Base-by-base conservation (phyloP, 148 eudicot genomes). In the Fagopyrum homotropicum region DNA sequence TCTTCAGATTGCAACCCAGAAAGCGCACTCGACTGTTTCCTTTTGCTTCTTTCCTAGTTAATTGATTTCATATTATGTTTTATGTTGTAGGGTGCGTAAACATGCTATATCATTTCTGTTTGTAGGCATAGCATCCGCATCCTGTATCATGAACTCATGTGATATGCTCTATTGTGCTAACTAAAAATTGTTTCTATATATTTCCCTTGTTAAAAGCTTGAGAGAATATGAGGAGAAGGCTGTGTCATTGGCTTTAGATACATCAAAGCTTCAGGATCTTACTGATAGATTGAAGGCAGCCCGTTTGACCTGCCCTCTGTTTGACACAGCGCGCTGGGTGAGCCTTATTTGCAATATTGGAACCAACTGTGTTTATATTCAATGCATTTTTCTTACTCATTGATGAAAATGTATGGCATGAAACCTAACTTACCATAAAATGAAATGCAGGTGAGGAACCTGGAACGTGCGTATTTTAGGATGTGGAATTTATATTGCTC, bases 261-360 rank as follows among this genome's bases (percentile, higher is more conserved):
- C 87, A 45, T 52, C 89, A 5, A 90, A 86, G 86, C 97, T 94
- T 77, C 86, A 76, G 75, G 86, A 85, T 75, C 91, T 94, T 76
- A 90, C 91, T 9, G 73, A 87, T 71, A 89, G 82, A 79, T 88
- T 94, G 80, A 94, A 91, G 85, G 95, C 89, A 45, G 86, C 86
- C 40, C 95, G 98, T 46, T 59, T 89, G 82, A 94, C 87, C 64
- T 94, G 97, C 76, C 97, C 97, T 79, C 82, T 94, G n/a, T 91
- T 94, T 73, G 98, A 94, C 82, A 94, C 98, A 4, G 75, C 89
- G 59, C 92, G 97, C 66, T 94, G 98, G 98, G 98, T 94, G 80
- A 85, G 98, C 84, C 47, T 14, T 52, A 17, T 72, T 16, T 46
- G 16, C 59, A 55, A 16, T 55, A 35, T 55, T 55, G 5, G 40